These are phyloP conservation scores for Talaromyces ruber DNA, from an alignment of 495 filamentous ascomycete species.

Conservation along the genomic window DNA sequence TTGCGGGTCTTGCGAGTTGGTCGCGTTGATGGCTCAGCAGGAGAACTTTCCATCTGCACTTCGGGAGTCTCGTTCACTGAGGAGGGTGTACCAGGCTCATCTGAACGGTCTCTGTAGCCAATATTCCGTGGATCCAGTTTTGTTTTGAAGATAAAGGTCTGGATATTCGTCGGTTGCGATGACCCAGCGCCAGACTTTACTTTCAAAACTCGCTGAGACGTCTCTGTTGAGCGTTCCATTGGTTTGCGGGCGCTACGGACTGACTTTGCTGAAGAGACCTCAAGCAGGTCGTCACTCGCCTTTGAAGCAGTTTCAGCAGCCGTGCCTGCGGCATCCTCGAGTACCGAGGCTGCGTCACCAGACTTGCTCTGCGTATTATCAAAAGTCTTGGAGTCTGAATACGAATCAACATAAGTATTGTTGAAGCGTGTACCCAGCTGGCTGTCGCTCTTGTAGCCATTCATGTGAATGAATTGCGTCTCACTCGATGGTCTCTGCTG, in stretches of 20 bases:
- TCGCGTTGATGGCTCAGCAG: constrained; percentile 6
- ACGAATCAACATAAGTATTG: constrained; percentile 7
- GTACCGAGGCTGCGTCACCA: neutral
- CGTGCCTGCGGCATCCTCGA: neutral
- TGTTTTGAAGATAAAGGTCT: constrained; percentile 7
- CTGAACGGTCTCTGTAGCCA: neutral
- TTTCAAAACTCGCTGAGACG: constrained; percentile 5
- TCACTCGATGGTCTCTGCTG: constrained; percentile 8
- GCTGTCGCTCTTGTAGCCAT: constrained; percentile 8
- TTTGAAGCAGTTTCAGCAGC: neutral
- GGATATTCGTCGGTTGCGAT: constrained; percentile 5
- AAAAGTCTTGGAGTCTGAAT: constrained; percentile 2
- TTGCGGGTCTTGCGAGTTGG: constrained; percentile 13
- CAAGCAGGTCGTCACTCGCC: neutral
- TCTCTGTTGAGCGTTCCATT: constrained; percentile 5
- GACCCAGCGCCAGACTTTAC: constrained; percentile 5
- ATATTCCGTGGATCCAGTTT: constrained; percentile 4
- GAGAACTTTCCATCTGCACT: neutral
- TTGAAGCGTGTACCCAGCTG: constrained; percentile 4
- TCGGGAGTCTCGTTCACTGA: neutral
- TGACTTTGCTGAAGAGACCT: neutral
- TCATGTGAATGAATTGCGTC: constrained; percentile 8
- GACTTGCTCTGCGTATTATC: constrained; percentile 1
- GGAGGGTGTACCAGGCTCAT: neutral
- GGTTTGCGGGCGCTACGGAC: neutral